phyloP scores from a whole-genome alignment of 129 eudicot genomes.

The Erigeron canadensis region DNA sequence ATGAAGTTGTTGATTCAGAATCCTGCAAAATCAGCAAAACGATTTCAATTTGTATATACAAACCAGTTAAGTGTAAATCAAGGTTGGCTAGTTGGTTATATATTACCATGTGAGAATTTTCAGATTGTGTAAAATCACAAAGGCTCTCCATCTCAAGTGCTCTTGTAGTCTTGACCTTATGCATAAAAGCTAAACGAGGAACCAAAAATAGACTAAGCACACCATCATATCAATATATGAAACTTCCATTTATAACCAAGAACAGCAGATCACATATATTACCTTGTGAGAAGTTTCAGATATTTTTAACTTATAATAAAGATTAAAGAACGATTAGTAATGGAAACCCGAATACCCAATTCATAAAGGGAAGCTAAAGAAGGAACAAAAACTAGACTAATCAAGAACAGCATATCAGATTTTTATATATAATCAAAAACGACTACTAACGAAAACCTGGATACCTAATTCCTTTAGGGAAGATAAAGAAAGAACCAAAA shows the following conservation, averaged over 20 bases:
- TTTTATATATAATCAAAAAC: not conserved
- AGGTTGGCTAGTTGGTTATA: not conserved
- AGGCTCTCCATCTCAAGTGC: slow-evolving; percentile 56
- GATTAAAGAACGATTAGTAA: too few species aligned
- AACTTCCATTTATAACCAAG: not conserved
- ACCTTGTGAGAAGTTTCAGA: too few species aligned
- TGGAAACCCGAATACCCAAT: not conserved
- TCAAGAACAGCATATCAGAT: not conserved
- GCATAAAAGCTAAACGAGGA: slow-evolving; percentile 64
- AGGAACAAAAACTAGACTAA: not conserved
- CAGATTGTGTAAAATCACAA: slow-evolving; percentile 62
- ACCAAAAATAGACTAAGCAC: slow-evolving; percentile 5
- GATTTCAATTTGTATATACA: not conserved
- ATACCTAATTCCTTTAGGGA: slow-evolving; percentile 16
- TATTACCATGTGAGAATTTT: slow-evolving; percentile 41
- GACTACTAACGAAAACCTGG: not conserved
- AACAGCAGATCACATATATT: not conserved
- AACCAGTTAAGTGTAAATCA: too few species aligned
- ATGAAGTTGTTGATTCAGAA: slow-evolving; percentile 30
- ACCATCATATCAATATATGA: not conserved
- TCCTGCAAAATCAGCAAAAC: slow-evolving; percentile 38
- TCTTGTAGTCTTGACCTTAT: slow-evolving; percentile 70
- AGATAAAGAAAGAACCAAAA: not conserved
- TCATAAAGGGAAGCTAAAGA: not conserved
- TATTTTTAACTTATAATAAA: not conserved